These are phyloP conservation scores for Claviceps sp. DNA, from an alignment of 2,329 filamentous ascomycete species.

Conservation along the genomic window DNA sequence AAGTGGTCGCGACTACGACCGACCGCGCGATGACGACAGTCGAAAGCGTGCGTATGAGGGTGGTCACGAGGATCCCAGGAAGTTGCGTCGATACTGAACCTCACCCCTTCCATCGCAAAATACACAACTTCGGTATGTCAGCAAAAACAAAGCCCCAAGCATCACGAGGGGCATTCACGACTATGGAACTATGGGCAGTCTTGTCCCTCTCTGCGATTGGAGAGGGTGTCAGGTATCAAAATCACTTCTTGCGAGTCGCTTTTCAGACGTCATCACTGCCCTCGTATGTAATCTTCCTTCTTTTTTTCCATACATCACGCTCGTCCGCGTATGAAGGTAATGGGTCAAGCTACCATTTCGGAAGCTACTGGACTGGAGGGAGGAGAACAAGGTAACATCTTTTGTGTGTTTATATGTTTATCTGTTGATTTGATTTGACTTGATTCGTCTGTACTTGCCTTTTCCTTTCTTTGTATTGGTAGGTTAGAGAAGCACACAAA, in stretches of 20 bases:
- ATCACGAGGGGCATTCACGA: neutral
- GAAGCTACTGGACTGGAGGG: constrained; percentile 11
- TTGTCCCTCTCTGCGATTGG: neutral
- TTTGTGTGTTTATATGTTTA: neutral
- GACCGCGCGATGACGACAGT: constrained; percentile 43
- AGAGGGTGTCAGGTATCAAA: neutral
- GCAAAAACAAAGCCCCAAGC: neutral
- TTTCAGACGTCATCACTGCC: neutral
- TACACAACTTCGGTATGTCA: neutral
- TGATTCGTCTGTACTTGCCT: neutral
- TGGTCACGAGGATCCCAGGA: constrained; percentile 64
- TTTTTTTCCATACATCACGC: neutral
- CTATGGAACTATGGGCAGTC: neutral
- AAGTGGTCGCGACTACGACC: constrained; percentile 29
- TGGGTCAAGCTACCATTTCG: neutral
- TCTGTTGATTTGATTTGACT: neutral
- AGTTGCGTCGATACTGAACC: constrained; percentile 48
- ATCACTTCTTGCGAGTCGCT: neutral
- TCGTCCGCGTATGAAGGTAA: constrained; percentile 1
- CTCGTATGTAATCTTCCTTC: neutral
- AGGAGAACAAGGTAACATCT: constrained; percentile 1
- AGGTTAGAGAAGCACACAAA: constrained; percentile 4
- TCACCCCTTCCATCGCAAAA: neutral
- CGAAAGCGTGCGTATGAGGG: constrained; percentile 63
- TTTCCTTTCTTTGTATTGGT: constrained; percentile 7